These are phyloP conservation scores for Daldinia concentrica DNA, from an alignment of 495 filamentous ascomycete species.

Conservation along the genomic window DNA sequence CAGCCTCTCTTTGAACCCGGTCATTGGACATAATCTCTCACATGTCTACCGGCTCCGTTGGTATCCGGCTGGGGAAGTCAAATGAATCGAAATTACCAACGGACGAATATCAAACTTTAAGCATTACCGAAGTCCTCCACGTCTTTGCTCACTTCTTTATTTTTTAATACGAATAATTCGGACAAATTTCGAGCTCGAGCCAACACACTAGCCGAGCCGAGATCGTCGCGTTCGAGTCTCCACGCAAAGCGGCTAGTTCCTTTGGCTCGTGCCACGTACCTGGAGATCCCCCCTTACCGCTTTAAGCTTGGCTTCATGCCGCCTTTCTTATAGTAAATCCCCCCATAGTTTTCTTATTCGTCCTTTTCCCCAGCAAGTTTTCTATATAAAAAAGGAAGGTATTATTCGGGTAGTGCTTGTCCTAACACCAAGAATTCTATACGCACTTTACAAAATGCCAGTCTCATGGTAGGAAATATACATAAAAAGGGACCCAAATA, in stretches of 20 bases:
- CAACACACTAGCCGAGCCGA: neutral
- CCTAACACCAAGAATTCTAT: neutral
- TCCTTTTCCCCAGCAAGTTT: neutral
- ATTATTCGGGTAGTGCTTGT: neutral
- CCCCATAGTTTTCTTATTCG: neutral
- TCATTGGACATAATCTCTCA: slow-evolving; percentile 27
- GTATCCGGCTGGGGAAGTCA: slow-evolving; percentile 12
- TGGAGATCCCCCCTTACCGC: slow-evolving; percentile 43
- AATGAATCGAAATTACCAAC: slow-evolving; percentile 35
- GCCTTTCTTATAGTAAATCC: slow-evolving; percentile 18
- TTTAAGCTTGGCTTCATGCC: slow-evolving; percentile 24
- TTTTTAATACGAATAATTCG: neutral
- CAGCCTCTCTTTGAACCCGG: slow-evolving; percentile 34
- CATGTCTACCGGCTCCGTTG: slow-evolving; percentile 17
- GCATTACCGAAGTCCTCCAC: neutral
- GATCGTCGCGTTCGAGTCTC: slow-evolving; percentile 3
- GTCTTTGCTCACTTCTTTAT: neutral
- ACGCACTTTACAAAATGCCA: neutral
- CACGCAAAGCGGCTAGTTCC: slow-evolving; percentile 32
- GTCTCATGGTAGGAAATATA: neutral
- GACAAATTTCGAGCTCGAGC: neutral
- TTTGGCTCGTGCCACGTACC: slow-evolving; percentile 20
- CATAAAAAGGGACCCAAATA: neutral
- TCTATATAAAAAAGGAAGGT: slow-evolving; percentile 1
- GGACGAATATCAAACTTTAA: slow-evolving; percentile 8